A percentile compares a stretch with the other conserved stretches of the same genome.
phyloP scores from a whole-genome alignment of 108 stramenopile species.

The Schizochytrium sp. region DNA sequence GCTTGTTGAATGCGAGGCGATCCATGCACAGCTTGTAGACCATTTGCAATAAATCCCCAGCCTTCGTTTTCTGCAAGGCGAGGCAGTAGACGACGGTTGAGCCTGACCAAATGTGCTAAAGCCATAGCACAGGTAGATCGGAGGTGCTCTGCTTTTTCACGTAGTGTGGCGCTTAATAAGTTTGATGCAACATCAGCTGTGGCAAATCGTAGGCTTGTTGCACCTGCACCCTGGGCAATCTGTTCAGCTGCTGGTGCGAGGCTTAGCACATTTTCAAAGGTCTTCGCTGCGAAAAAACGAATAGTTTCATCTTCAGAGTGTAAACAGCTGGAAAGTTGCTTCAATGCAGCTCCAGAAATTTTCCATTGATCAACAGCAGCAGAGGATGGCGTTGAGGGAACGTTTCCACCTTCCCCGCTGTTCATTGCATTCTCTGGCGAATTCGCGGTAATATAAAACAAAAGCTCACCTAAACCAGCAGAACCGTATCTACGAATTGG shows the following conservation, averaged over 20 bases:
- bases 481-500: slow-evolving; percentile 65
- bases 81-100: slow-evolving; percentile 48
- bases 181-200: slow-evolving; percentile 8
- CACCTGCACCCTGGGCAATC: background rate
- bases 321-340: slow-evolving; percentile 41
- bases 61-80: slow-evolving; percentile 42
- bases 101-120: slow-evolving; percentile 22
- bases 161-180: background rate
- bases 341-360: slow-evolving; percentile 51
- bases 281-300: slow-evolving; percentile 29
- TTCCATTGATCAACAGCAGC: slow-evolving; percentile 17
- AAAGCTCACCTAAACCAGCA: slow-evolving; percentile 74
- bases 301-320: background rate
- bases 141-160: slow-evolving; percentile 38
- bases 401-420: background rate
- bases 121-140: slow-evolving; percentile 61
- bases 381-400: background rate
- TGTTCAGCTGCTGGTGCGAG: slow-evolving; percentile 9
- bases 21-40: slow-evolving; percentile 53
- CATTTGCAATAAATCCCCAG: slow-evolving; percentile 44
- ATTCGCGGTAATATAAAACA: slow-evolving; percentile 76
- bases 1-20: slow-evolving; percentile 42
- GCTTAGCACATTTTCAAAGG: slow-evolving; percentile 44
- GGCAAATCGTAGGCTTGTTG: slow-evolving; percentile 41
- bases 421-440: background rate